Percentiles rank a stretch among this genome's conserved stretches.
phyloP scores from a whole-genome alignment of 176 grass and related monocot genomes.

The maize (Zea mays) region DNA sequence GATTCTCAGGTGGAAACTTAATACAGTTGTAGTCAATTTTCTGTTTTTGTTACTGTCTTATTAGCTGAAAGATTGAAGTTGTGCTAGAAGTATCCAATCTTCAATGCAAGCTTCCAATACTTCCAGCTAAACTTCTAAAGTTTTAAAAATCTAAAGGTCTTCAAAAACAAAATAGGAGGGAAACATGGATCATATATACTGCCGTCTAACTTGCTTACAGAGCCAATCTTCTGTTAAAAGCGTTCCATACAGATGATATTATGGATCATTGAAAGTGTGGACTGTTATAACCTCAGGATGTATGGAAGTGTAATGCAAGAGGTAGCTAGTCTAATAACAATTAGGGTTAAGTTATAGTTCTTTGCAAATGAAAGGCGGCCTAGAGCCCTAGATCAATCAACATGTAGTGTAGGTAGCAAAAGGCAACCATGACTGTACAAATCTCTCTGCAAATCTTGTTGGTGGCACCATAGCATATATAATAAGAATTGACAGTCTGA shows the following conservation, averaged over 20 bases:
- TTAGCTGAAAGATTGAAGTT: not conserved
- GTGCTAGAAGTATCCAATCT: not conserved
- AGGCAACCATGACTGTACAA: slow-evolving; percentile 1
- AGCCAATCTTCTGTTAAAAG: not conserved
- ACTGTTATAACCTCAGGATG: not conserved
- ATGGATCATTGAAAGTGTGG: too few relatives aligned
- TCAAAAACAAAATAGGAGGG: not conserved
- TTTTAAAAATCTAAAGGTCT: not conserved
- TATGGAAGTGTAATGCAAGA: not conserved
- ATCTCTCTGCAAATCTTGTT: slow-evolving; percentile 24
- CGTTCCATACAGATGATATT: too few relatives aligned
- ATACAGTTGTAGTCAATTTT: not conserved
- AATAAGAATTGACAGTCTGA: slow-evolving; percentile 29
- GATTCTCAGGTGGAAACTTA: not conserved
- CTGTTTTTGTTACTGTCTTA: not conserved
- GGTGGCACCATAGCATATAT: not conserved
- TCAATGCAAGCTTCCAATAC: not conserved
- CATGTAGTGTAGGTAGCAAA: not conserved
- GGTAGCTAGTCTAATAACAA: not conserved
- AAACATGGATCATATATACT: not conserved
- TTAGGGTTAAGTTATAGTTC: not conserved
- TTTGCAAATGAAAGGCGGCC: not conserved
- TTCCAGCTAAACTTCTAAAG: not conserved
- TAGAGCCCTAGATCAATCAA: not conserved
- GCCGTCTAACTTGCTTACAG: not conserved